Conservation (phyloP, 2,329 filamentous ascomycete species). For the Cercospora citrullina region DNA sequence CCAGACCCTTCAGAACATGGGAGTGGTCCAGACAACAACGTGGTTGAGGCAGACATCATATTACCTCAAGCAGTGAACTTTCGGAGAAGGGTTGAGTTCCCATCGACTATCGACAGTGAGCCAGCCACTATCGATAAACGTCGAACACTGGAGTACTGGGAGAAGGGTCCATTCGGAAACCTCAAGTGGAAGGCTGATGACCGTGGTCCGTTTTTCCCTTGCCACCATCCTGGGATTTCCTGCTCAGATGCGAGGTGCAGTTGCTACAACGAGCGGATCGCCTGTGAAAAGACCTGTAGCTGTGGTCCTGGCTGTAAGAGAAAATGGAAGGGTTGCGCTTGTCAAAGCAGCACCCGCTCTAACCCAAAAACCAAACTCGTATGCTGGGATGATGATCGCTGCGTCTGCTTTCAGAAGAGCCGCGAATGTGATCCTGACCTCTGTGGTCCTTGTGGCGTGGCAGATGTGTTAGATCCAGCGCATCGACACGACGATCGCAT, state of each 20-base stretch:
- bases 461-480: conserved; percentile 67
- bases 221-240: conserved; percentile 64
- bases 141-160: conserved; percentile 25
- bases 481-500: conserved; percentile 62
- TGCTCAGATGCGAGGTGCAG: conserved; percentile 63
- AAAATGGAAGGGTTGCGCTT: conserved; percentile 48
- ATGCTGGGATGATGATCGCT: conserved; percentile 47
- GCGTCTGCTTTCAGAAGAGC: conserved; percentile 70
- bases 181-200: conserved; percentile 34
- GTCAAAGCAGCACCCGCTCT: conserved; percentile 35
- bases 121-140: conserved; percentile 2
- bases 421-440: conserved; percentile 79
- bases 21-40: conserved; percentile 22
- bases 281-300: conserved; percentile 72
- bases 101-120: conserved; percentile 15
- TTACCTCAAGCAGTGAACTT: conserved; percentile 36
- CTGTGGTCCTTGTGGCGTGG: conserved; percentile 69
- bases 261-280: conserved; percentile 61
- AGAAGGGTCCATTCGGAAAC: conserved; percentile 14
- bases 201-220: conserved; percentile 63
- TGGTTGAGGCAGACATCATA: conserved; percentile 37
- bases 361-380: conserved; percentile 43
- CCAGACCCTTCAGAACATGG: conserved; percentile 11
- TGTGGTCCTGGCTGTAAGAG: conserved; percentile 62
- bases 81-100: conserved; percentile 33